These are phyloP conservation scores for Erodium moschatum DNA, from an alignment of 441 rosid genomes.

Conservation along the genomic window DNA sequence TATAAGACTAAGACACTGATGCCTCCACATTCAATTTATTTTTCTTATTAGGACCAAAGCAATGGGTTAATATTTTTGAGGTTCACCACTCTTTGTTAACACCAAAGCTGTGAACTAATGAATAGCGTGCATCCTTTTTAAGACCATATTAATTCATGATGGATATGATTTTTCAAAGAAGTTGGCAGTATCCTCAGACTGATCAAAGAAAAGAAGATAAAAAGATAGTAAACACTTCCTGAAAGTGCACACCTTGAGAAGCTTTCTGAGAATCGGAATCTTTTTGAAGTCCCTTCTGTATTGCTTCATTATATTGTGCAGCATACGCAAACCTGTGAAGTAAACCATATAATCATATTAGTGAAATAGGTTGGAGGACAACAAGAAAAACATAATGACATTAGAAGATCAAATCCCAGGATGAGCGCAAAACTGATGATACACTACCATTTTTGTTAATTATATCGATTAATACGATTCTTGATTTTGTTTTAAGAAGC, in stretches of 20 bases:
- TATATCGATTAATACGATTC: conserved; percentile 62
- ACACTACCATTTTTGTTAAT: conserved; percentile 81
- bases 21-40: too few species aligned
- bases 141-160: too few species aligned
- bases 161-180: too few species aligned
- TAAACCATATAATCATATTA: conserved; percentile 15
- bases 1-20: too few species aligned
- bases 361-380: background rate
- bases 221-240: conserved; percentile 4
- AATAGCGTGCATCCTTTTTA: too few species aligned
- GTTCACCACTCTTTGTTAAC: too few species aligned
- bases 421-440: conserved; percentile 20
- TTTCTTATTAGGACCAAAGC: too few species aligned
- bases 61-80: too few species aligned
- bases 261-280: conserved; percentile 93
- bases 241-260: conserved; percentile 59
- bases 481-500: conserved; percentile 81
- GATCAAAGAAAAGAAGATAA: too few species aligned
- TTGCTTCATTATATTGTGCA: conserved; percentile 91
- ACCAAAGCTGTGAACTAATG: too few species aligned
- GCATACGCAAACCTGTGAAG: conserved; percentile 79
- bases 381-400: background rate
- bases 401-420: conserved; percentile 7
- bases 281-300: conserved; percentile 80
- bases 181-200: too few species aligned